These are phyloP conservation scores for Vitis amurensis DNA, from an alignment of 164 flowering plant genomes.

Conservation along the genomic window DNA sequence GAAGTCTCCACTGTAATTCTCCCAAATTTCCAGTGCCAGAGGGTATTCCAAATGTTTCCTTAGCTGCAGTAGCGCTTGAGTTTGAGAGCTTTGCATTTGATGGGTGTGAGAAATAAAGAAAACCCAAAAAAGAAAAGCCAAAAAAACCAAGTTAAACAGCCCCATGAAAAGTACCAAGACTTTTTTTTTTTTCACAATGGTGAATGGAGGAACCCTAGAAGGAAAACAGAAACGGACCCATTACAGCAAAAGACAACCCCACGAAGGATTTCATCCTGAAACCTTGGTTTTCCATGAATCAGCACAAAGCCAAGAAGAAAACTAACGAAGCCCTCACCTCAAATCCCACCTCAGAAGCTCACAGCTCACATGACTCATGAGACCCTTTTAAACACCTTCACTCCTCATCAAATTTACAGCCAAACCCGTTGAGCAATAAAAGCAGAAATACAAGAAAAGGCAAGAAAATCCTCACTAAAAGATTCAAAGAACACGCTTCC, in stretches of 20 bases:
- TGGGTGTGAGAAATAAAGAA: constrained; percentile 26
- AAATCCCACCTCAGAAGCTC: background rate
- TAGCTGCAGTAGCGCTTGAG: constrained; percentile 46
- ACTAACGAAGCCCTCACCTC: background rate
- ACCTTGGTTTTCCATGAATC: background rate
- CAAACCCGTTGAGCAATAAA: background rate
- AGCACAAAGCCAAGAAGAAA: constrained; percentile 4
- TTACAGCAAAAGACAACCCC: constrained; percentile 5
- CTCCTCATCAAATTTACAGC: background rate
- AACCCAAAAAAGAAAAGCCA: constrained; percentile 29
- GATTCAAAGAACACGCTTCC: background rate
- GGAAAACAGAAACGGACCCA: constrained; percentile 7
- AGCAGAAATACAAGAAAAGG: background rate
- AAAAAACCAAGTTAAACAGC: constrained; percentile 5
- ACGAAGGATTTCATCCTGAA: background rate
- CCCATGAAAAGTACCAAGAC: constrained; percentile 24
- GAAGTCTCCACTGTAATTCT: constrained; percentile 37
- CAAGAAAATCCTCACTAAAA: background rate
- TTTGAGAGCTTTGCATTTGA: constrained; percentile 36
- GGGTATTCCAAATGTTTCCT: constrained; percentile 69
- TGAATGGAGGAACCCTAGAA: background rate
- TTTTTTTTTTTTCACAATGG: background rate
- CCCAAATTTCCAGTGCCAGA: constrained; percentile 31
- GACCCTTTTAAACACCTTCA: background rate
- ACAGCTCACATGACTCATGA: background rate